Evolutionary conservation across 2,329 filamentous ascomycete genomes (phyloP).

Genomic region (Metarhizium humberi): DNA sequence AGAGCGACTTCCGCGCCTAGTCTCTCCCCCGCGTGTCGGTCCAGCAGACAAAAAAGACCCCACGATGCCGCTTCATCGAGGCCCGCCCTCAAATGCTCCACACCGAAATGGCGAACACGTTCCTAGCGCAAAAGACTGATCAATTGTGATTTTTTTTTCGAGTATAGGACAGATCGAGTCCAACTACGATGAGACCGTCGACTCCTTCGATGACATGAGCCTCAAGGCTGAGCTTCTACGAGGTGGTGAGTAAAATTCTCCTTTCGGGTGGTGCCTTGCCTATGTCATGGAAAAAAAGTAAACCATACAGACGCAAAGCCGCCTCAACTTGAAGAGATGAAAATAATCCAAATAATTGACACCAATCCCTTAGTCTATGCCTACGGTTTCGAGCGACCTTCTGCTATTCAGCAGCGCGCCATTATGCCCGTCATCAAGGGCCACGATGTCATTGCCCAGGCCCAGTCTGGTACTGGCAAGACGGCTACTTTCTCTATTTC

Average conservation of each 20-base stretch:
- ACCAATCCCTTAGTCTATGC: conserved; percentile 61
- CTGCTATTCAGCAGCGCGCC: conserved; percentile 98
- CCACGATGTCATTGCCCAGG: conserved; percentile 98
- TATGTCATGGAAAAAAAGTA: background rate
- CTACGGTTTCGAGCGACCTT: conserved; percentile 99
- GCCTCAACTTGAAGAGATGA: background rate
- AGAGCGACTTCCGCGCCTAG: background rate
- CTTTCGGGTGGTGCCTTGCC: background rate
- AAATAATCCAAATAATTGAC: conserved; percentile 13
- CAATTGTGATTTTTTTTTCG: conserved; percentile 10
- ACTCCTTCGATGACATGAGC: conserved; percentile 98
- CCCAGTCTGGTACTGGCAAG: conserved; percentile 99
- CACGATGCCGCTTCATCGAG: conserved; percentile 1
- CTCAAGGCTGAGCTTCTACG: conserved; percentile 95
- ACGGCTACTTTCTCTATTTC: conserved; percentile 99
- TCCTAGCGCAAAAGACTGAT: conserved; percentile 8
- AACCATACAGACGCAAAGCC: background rate
- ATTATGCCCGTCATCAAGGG: conserved; percentile 99
- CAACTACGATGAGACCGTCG: conserved; percentile 99
- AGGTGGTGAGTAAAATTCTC: conserved; percentile 50
- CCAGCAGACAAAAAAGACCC: background rate
- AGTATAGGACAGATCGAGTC: conserved; percentile 92
- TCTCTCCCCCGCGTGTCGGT: background rate
- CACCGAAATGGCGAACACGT: background rate
- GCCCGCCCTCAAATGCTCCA: conserved; percentile 3